Evolutionary conservation across 805 yeast species (phyloP).

Genomic region (Cyberlindnera saturnus): DNA sequence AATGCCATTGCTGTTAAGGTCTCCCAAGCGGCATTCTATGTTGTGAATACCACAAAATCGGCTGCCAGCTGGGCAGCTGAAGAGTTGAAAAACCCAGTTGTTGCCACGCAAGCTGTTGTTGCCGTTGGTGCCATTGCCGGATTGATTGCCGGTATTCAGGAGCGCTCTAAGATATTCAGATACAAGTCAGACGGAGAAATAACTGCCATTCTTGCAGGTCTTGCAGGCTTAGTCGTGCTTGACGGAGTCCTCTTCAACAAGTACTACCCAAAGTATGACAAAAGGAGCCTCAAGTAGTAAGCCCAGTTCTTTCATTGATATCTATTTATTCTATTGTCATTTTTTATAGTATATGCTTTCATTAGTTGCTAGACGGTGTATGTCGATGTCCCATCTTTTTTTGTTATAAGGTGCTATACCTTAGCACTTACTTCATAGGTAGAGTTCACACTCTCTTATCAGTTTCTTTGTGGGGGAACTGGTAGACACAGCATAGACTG

Average conservation of each 20-base stretch:
- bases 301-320: not conserved
- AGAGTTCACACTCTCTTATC: too few species aligned
- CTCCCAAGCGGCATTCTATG: slow-evolving; percentile 18
- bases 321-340: not conserved
- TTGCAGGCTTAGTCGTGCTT: slow-evolving; percentile 47
- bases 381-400: too few species aligned
- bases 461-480: too few species aligned
- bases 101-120: slow-evolving; percentile 45
- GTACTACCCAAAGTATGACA: slow-evolving; percentile 50
- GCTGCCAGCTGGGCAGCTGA: slow-evolving; percentile 21
- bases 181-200: slow-evolving; percentile 40
- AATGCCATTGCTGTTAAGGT: slow-evolving; percentile 16
- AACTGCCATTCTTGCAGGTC: slow-evolving; percentile 44
- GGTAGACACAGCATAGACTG: too few species aligned
- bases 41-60: slow-evolving; percentile 15
- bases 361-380: too few species aligned
- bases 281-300: slow-evolving; percentile 22
- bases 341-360: not conserved
- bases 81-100: slow-evolving; percentile 60
- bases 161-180: slow-evolving; percentile 42
- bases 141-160: slow-evolving; percentile 42
- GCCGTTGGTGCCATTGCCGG: slow-evolving; percentile 43
- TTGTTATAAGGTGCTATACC: too few species aligned
- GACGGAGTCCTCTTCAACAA: slow-evolving; percentile 50
- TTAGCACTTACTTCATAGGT: too few species aligned